Conservation (phyloP, 2,329 filamentous ascomycete species). For the Plenodomus lindquistii region DNA sequence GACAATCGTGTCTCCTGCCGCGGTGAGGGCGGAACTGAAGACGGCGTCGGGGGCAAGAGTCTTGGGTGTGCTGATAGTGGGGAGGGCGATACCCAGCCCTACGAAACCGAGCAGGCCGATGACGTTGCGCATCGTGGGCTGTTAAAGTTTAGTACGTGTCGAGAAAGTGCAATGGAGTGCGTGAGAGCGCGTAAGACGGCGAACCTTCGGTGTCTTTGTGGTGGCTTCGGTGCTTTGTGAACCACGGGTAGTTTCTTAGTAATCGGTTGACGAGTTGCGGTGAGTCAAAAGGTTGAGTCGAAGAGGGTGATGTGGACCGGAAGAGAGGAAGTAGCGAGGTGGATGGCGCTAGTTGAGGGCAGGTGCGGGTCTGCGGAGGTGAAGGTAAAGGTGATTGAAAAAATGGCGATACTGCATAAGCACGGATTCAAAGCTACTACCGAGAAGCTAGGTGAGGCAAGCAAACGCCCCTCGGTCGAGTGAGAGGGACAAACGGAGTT, state of each 20-base stretch:
- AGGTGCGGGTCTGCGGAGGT: neutral
- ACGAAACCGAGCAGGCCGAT: slow-evolving; percentile 3
- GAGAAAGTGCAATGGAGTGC: neutral
- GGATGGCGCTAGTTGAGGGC: neutral
- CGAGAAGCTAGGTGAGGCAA: neutral
- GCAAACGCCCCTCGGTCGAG: neutral
- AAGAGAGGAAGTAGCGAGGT: neutral
- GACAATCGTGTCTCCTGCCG: neutral
- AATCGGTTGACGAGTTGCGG: neutral
- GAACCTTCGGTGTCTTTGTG: neutral
- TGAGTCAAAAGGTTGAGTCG: neutral
- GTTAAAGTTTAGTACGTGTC: neutral
- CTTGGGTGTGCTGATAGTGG: neutral
- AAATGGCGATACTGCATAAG: neutral
- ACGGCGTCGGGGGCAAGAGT: neutral
- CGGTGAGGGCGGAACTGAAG: neutral
- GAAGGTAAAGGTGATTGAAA: neutral
- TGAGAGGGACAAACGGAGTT: neutral
- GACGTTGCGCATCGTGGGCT: neutral
- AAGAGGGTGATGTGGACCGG: neutral
- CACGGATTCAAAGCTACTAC: neutral
- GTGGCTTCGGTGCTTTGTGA: neutral
- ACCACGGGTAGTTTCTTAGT: neutral
- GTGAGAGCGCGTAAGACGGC: neutral
- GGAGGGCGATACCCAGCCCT: slow-evolving; percentile 2